These are phyloP conservation scores for Blastobotrys peoriensis DNA, from an alignment of 805 yeast genomes.

Conservation along the genomic window DNA sequence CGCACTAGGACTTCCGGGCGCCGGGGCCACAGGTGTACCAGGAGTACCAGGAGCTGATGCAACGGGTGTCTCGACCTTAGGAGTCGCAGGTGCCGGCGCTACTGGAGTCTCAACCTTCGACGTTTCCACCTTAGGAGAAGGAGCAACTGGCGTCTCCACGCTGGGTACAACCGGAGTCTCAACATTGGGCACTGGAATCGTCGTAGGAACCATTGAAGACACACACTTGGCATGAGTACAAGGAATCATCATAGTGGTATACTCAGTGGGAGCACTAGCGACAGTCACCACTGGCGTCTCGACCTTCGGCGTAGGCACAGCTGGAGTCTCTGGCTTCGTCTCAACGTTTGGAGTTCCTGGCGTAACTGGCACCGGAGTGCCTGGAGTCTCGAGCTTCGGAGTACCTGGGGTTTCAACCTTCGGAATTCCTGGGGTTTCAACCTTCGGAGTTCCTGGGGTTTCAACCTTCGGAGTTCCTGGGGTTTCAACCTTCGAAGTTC, in stretches of 20 bases:
- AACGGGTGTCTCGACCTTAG: no score
- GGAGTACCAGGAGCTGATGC: neutral
- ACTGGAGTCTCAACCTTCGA: neutral
- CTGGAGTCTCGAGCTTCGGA: no score
- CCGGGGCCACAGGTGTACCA: no score
- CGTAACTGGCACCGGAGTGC: conserved; percentile 3
- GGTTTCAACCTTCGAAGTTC: neutral
- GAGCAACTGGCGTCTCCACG: neutral
- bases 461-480: no score
- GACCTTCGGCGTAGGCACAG: neutral
- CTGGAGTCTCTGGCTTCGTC: no score
- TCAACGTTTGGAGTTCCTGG: no score
- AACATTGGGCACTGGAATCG: neutral
- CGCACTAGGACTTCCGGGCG: no score
- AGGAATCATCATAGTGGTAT: conserved; percentile 2
- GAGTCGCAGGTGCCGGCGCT: conserved; percentile 12
- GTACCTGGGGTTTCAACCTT: no score
- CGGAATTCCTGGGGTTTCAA: no score
- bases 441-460: no score
- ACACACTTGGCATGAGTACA: conserved; percentile 2
- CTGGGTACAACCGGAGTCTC: neutral
- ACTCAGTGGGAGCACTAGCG: neutral
- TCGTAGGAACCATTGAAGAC: neutral
- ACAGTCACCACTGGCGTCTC: neutral
- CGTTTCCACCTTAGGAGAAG: no score